These are phyloP conservation scores for Sporothrix protearum DNA, from an alignment of 2,329 filamentous ascomycete species.

Conservation along the genomic window DNA sequence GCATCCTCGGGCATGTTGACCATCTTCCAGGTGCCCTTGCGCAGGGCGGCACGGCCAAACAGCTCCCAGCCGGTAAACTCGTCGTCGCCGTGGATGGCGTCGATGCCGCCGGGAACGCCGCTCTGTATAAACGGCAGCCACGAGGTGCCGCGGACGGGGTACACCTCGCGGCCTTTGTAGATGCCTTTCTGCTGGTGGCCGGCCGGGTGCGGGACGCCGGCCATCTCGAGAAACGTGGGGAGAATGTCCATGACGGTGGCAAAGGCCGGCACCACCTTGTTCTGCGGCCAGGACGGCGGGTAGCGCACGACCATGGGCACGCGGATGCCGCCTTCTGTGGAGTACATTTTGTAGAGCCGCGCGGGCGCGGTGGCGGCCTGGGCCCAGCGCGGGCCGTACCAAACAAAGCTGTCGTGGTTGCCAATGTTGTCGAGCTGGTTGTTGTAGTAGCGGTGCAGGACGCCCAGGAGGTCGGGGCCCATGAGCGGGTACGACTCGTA, in stretches of 20 bases:
- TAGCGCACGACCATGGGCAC: slow-evolving; percentile 47
- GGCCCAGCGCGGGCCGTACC: slow-evolving; percentile 57
- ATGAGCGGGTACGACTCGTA: slow-evolving; percentile 27
- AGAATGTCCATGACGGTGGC: slow-evolving; percentile 52
- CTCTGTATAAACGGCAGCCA: slow-evolving; percentile 28
- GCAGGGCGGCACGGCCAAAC: slow-evolving; percentile 36
- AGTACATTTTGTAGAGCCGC: slow-evolving; percentile 37
- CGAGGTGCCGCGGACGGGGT: slow-evolving; percentile 34
- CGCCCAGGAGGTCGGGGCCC: slow-evolving; percentile 28
- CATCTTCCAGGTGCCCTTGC: slow-evolving; percentile 40
- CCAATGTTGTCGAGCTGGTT: slow-evolving; percentile 56
- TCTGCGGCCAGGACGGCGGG: slow-evolving; percentile 34
- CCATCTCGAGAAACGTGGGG: slow-evolving; percentile 48
- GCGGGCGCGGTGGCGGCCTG: slow-evolving; percentile 34
- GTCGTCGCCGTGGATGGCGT: slow-evolving; percentile 37
- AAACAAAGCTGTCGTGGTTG: slow-evolving; percentile 51
- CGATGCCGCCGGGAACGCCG: not conserved
- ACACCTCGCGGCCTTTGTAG: slow-evolving; percentile 40
- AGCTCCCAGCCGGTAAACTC: slow-evolving; percentile 41
- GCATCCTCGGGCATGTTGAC: slow-evolving; percentile 46
- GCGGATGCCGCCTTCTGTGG: slow-evolving; percentile 50
- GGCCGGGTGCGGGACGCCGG: slow-evolving; percentile 49
- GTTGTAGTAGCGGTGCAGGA: slow-evolving; percentile 51
- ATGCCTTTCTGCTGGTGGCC: slow-evolving; percentile 33
- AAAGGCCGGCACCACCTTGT: slow-evolving; percentile 42